A percentile compares a stretch with the other conserved stretches of the same genome.
Evolutionary conservation across 2,329 filamentous ascomycete species (phyloP).

Genomic region (Colletotrichum endophyticum): DNA sequence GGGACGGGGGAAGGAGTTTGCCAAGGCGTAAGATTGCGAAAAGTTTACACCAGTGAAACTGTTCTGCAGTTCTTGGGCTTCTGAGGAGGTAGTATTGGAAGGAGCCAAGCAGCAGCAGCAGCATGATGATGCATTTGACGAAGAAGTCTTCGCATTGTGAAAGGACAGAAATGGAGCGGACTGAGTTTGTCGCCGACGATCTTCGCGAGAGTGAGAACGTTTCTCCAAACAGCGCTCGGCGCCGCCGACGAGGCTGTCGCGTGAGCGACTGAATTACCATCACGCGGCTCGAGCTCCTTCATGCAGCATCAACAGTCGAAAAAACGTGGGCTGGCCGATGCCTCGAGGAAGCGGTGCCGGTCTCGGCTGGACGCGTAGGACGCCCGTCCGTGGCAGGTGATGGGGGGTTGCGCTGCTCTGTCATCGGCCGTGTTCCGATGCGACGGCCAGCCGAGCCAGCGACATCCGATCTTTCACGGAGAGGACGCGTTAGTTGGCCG

Average conservation of each 20-base stretch:
- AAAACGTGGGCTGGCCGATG: not conserved
- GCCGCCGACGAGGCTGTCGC: not conserved
- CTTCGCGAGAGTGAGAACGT: not conserved
- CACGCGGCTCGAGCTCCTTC: not conserved
- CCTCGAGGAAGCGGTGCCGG: not conserved
- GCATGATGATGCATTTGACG: not conserved
- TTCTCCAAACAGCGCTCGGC: not conserved
- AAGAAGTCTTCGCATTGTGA: not conserved
- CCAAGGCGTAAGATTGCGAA: not conserved
- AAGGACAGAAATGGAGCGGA: not conserved
- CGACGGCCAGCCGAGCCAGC: no score
- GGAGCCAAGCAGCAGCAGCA: not conserved
- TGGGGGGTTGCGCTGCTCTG: no score
- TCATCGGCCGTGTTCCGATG: no score
- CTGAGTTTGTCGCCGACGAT: not conserved
- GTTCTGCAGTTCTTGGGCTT: not conserved
- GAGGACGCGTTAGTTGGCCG: not conserved
- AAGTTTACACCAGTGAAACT: not conserved
- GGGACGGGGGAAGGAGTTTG: not conserved
- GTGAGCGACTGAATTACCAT: not conserved
- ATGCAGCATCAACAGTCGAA: not conserved
- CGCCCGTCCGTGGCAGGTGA: not conserved
- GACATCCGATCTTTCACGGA: not conserved
- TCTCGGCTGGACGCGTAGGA: not conserved
- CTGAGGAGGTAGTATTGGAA: not conserved